Conservation (phyloP, 176 grass and related monocot genomes). For the Tuctoria greenei region DNA sequence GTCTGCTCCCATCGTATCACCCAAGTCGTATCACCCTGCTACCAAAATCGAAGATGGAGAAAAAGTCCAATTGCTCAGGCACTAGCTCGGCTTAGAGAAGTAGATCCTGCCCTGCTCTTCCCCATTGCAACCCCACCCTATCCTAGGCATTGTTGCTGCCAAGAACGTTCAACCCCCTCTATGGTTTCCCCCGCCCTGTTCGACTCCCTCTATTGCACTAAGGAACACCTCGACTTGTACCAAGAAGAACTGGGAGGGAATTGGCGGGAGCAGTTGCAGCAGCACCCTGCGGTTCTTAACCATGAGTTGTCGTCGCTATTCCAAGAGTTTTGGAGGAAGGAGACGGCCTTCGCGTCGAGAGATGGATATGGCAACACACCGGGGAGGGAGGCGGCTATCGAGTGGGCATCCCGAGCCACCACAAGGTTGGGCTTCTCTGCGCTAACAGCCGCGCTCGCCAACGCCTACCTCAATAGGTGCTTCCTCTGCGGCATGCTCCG, state of each 20-base stretch:
- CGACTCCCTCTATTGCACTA: slow-evolving; percentile 63
- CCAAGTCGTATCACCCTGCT: too few relatives aligned
- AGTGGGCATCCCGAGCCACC: slow-evolving; percentile 48
- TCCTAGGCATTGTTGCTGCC: background rate
- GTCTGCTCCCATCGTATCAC: too few relatives aligned
- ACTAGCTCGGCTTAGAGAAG: too few relatives aligned
- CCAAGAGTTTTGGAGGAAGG: slow-evolving; percentile 42
- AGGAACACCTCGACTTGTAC: slow-evolving; percentile 64
- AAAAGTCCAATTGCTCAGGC: too few relatives aligned
- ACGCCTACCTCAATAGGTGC: slow-evolving; percentile 73
- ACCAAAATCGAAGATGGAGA: too few relatives aligned
- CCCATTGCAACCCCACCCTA: too few relatives aligned
- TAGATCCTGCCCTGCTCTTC: too few relatives aligned
- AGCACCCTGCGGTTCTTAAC: slow-evolving; percentile 17
- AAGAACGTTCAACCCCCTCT: background rate
- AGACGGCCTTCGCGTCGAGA: slow-evolving; percentile 2
- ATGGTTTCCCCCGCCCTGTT: slow-evolving; percentile 60
- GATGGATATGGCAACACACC: slow-evolving; percentile 35
- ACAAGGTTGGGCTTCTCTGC: slow-evolving; percentile 58
- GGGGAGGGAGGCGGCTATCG: slow-evolving; percentile 43
- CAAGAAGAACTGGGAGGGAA: slow-evolving; percentile 27
- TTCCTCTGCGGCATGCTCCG: slow-evolving; percentile 60
- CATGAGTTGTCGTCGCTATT: slow-evolving; percentile 45
- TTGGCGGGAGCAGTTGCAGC: background rate
- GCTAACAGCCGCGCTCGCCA: slow-evolving; percentile 59